Base-by-base conservation (phyloP, 768 basidiomycete species). In the Boletellus emodensis region DNA sequence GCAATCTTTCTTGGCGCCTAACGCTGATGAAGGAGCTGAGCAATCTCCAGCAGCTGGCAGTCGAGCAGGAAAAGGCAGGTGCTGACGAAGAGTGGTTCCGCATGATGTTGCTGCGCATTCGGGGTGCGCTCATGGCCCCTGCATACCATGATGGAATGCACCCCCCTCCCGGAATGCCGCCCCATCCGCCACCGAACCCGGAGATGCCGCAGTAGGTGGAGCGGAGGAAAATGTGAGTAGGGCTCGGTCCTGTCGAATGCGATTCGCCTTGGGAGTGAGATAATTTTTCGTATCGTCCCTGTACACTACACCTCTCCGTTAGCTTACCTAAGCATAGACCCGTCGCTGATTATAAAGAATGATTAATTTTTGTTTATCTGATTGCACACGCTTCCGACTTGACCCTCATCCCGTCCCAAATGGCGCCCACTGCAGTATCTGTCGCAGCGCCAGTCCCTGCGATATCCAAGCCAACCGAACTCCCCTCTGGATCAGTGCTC, bases 21-120 rank as follows among this genome's bases (percentile, higher is more conserved):
- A 83, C 85, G 40, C 86, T 90, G 84, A 70, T 84, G 49, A 91
- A 91, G 65, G 90, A 93, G 69, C 77, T 93, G 43, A 77, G 77
- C 9, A 81, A 81, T 61, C 71, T 93, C 49, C 83, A 86, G 60
- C 82, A 85, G 55, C 71, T 90, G n/a, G 86, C 90, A 0, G 76
- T 70, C 9, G 85, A 91, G 59, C 90, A 91, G 62, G 87, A 92
- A 64, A 90, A 90, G 69, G 81, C 82, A 17, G 85, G 85, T 28
- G 84, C 79, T 3, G 87, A 88, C 44, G 82, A 81, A 40, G 90
- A 92, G 54, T 93, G 90, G 90, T 93, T 84, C 60, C 73, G 85
- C 55, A 84, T 87, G 80, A 91, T 92, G 88, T 63, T 90, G 9
- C 75, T 87, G 61, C 81, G 87, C n/a, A 82, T 91, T 38, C 75